Evolutionary conservation across 495 filamentous ascomycete species (phyloP).

Genomic region (Penicillium cosmopolitanum): DNA sequence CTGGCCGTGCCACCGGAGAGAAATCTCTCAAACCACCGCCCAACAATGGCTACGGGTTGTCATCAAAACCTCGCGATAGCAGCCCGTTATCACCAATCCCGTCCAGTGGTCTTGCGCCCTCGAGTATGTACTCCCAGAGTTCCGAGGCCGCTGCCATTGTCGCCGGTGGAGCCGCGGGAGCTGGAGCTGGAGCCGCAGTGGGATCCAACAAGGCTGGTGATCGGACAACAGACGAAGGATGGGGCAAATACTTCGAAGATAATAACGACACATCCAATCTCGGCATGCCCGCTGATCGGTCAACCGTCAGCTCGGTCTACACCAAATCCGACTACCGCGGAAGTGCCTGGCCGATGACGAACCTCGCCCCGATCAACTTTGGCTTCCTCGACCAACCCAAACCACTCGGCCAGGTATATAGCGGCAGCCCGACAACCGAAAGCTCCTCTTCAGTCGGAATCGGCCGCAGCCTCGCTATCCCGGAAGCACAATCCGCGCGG

Average conservation of each 20-base stretch:
- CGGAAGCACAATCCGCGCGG: slow-evolving; percentile 62
- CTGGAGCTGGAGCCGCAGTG: slow-evolving; percentile 8
- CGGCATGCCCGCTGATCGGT: slow-evolving; percentile 30
- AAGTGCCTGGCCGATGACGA: slow-evolving; percentile 45
- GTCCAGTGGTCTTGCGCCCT: slow-evolving; percentile 31
- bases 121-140: slow-evolving; percentile 30
- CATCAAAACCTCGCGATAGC: slow-evolving; percentile 22
- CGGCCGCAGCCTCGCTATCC: slow-evolving; percentile 45
- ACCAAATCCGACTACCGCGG: slow-evolving; percentile 41
- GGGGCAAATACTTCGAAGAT: slow-evolving; percentile 63
- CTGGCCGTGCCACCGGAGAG: slow-evolving; percentile 44
- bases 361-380: slow-evolving; percentile 39
- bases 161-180: neutral
- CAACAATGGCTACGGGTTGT: slow-evolving; percentile 28
- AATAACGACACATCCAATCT: slow-evolving; percentile 53
- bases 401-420: slow-evolving; percentile 58
- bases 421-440: slow-evolving; percentile 70
- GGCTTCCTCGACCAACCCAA: slow-evolving; percentile 45
- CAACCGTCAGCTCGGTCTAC: slow-evolving; percentile 32
- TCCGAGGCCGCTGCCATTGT: slow-evolving; percentile 28
- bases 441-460: slow-evolving; percentile 47
- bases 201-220: slow-evolving; percentile 40
- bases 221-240: slow-evolving; percentile 59
- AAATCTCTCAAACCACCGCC: slow-evolving; percentile 35
- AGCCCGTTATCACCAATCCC: slow-evolving; percentile 42